Conservation (phyloP, 2,329 filamentous ascomycete species). For the Fusarium decemcellulare region DNA sequence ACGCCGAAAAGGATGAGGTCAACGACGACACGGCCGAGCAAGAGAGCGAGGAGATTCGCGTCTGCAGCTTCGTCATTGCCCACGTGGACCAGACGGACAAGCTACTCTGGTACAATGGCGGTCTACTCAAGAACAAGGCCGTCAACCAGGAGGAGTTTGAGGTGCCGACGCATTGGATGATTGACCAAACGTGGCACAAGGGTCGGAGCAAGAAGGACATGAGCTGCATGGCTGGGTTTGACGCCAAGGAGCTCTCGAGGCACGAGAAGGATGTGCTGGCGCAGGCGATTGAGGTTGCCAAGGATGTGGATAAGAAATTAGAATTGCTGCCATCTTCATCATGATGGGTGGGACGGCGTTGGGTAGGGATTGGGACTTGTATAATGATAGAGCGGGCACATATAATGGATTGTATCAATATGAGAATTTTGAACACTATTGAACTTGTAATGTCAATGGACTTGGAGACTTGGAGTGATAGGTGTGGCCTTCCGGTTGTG, state of each 20-base stretch:
- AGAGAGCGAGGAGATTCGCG: constrained; percentile 28
- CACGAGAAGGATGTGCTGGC: constrained; percentile 21
- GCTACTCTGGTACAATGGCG: constrained; percentile 61
- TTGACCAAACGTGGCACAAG: constrained; percentile 56
- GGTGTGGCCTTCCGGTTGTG: too few relatives aligned
- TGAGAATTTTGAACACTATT: too few relatives aligned
- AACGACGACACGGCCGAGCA: neutral
- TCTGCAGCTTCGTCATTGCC: constrained; percentile 60
- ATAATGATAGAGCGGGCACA: neutral
- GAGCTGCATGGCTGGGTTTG: constrained; percentile 54
- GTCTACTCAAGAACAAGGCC: constrained; percentile 57
- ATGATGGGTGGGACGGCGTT: constrained; percentile 7
- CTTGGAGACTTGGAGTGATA: too few relatives aligned
- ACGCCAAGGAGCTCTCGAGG: constrained; percentile 10
- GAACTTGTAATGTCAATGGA: too few relatives aligned
- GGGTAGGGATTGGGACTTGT: neutral
- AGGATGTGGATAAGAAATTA: constrained; percentile 26
- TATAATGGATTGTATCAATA: neutral
- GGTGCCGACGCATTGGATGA: constrained; percentile 57
- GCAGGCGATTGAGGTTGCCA: constrained; percentile 22
- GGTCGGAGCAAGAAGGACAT: constrained; percentile 50
- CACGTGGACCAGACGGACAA: constrained; percentile 56
- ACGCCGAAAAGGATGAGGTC: neutral
- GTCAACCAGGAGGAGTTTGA: constrained; percentile 50
- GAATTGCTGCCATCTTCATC: constrained; percentile 5